A percentile compares a stretch with the other conserved stretches of the same genome.
Evolutionary conservation across 441 rosid species (phyloP).

Genomic region (Pelargonium myrrhifolium): DNA sequence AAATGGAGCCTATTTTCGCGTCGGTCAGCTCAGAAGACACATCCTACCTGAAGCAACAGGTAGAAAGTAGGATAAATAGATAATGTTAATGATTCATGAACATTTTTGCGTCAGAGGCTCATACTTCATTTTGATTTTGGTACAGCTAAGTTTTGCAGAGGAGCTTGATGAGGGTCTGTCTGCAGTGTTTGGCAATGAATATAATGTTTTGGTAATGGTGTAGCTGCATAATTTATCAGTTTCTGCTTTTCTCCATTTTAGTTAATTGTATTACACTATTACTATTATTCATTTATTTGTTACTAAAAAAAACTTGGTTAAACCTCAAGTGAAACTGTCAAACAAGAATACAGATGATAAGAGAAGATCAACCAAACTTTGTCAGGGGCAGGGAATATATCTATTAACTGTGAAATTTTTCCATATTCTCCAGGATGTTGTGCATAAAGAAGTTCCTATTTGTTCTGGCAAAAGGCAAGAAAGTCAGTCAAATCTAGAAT

Average conservation of each 20-base stretch:
- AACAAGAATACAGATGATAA: neutral
- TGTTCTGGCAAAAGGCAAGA: constrained; percentile 34
- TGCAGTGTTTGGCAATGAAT: constrained; percentile 8
- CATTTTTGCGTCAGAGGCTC: neutral
- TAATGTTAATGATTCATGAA: constrained; percentile 11
- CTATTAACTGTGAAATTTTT: constrained; percentile 9
- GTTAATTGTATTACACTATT: neutral
- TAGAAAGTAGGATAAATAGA: constrained; percentile 19
- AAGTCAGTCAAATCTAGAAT: constrained; percentile 26
- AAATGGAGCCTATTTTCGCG: constrained; percentile 64
- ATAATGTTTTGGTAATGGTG: neutral
- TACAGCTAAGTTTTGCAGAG: constrained; percentile 5
- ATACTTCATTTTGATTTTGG: constrained; percentile 4
- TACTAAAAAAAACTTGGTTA: neutral
- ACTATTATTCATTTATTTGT: neutral
- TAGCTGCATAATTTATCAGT: neutral
- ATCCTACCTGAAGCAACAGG: constrained; percentile 80
- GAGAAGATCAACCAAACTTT: neutral
- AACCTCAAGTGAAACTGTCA: neutral
- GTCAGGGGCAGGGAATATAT: neutral
- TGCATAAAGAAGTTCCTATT: constrained; percentile 34
- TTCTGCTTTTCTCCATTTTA: neutral
- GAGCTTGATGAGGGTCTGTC: neutral
- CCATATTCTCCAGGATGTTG: constrained; percentile 37
- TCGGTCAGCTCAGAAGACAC: constrained; percentile 54